Conservation (phyloP, 163 green algal genomes). For the Prototheca stagnorum region DNA sequence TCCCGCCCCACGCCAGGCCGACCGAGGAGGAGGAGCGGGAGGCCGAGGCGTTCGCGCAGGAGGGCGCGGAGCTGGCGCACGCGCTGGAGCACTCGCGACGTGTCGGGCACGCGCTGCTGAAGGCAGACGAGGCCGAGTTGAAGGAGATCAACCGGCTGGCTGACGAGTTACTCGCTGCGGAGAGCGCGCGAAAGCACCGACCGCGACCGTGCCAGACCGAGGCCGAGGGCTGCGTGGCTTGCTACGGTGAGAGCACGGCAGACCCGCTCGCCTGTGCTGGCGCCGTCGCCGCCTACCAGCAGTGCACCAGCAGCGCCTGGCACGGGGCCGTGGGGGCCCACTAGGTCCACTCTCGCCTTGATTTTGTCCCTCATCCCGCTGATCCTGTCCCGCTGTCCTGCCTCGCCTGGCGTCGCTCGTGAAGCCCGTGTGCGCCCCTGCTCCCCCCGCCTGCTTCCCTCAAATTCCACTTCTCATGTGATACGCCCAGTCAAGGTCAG, state of each 20-base stretch:
- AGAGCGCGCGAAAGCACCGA: conserved; percentile 7
- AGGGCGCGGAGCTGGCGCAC: conserved; percentile 4
- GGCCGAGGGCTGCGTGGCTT: conserved; percentile 9
- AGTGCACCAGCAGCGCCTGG: conserved; percentile 8
- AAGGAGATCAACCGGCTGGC: conserved; percentile 9
- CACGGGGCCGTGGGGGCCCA: neutral
- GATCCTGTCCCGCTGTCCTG: too few relatives aligned
- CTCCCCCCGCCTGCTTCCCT: too few relatives aligned
- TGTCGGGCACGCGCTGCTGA: conserved; percentile 19
- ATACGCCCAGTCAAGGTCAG: too few relatives aligned
- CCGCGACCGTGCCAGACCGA: conserved; percentile 7
- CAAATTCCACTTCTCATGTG: too few relatives aligned
- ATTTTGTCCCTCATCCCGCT: neutral
- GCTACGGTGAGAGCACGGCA: conserved; percentile 11
- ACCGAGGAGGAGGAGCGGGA: neutral
- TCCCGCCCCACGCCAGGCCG: too few relatives aligned
- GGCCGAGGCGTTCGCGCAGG: neutral
- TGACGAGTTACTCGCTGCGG: conserved; percentile 13
- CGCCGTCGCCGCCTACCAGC: conserved; percentile 11
- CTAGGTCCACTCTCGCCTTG: neutral
- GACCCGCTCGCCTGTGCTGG: conserved; percentile 11
- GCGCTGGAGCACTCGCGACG: conserved; percentile 11
- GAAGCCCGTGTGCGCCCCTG: too few relatives aligned
- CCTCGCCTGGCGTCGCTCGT: too few relatives aligned
- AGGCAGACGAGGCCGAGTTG: conserved; percentile 21